Percentiles rank a stretch among this genome's conserved stretches.
phyloP scores from a whole-genome alignment of 169 alveolate species.

The Eimeria falciformis region DNA sequence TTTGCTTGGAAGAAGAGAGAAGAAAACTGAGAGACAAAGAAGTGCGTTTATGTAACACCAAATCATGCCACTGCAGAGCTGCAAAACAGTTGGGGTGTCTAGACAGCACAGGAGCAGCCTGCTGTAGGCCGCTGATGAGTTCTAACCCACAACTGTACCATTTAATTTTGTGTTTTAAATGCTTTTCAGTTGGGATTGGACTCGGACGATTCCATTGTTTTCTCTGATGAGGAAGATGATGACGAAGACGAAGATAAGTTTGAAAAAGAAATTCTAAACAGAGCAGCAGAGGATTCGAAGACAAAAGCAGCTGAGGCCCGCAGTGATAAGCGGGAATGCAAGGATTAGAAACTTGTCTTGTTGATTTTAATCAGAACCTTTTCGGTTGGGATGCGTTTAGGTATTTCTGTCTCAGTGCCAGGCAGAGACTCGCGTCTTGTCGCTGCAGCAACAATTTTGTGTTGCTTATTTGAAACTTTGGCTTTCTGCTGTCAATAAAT shows the following conservation, averaged over 20 bases:
- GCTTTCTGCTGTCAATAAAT: too few relatives aligned
- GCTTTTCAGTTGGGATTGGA: conserved; percentile 63
- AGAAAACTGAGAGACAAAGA: conserved; percentile 80
- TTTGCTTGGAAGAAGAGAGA: conserved; percentile 82
- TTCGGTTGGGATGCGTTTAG: neutral
- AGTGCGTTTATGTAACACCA: conserved; percentile 30
- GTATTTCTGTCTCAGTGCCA: too few relatives aligned
- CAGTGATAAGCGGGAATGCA: conserved; percentile 19
- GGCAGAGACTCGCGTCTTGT: too few relatives aligned
- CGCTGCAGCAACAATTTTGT: too few relatives aligned
- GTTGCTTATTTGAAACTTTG: too few relatives aligned
- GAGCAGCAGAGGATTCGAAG: neutral
- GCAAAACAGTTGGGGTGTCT: neutral
- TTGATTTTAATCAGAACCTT: neutral
- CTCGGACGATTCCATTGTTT: conserved; percentile 62
- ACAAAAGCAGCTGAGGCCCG: neutral
- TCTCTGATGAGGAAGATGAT: conserved; percentile 73
- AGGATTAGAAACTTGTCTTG: neutral
- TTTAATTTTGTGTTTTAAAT: too few relatives aligned
- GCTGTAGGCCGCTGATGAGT: too few relatives aligned
- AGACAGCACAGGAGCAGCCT: neutral
- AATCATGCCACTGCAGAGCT: neutral
- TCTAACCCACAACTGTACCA: too few relatives aligned
- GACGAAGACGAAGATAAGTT: neutral
- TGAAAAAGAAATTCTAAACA: conserved; percentile 31